Conservation (phyloP, 148 eudicot species). For the Chenopodium suecicum region DNA sequence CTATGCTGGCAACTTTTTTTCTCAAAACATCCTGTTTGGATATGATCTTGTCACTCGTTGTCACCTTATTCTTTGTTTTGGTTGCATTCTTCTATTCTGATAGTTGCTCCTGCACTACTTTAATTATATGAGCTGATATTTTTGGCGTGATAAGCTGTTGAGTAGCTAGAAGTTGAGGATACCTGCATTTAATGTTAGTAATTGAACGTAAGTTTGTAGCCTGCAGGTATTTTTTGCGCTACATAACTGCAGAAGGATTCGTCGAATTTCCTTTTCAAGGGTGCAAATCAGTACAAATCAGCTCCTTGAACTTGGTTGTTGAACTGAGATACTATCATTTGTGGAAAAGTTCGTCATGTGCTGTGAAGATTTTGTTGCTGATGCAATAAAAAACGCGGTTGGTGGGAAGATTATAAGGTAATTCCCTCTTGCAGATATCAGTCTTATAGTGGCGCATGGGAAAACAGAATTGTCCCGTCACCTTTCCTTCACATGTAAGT, state of each 20-base stretch:
- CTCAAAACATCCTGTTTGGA: neutral
- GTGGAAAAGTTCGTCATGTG: neutral
- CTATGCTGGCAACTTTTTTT: neutral
- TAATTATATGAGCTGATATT: neutral
- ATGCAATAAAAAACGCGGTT: conserved; percentile 13
- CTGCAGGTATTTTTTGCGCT: neutral
- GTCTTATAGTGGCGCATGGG: neutral
- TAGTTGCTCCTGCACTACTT: neutral
- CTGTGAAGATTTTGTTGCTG: conserved; percentile 18
- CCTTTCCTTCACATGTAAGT: conserved; percentile 22
- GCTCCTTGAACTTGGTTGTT: conserved; percentile 7
- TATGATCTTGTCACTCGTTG: conserved; percentile 5
- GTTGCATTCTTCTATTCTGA: conserved; percentile 10
- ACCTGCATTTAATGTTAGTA: neutral
- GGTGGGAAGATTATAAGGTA: conserved; percentile 22
- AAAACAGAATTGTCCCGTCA: conserved; percentile 17
- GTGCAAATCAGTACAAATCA: neutral
- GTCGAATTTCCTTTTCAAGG: neutral
- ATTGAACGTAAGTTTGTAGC: neutral
- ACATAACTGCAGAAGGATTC: conserved; percentile 7
- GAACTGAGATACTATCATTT: conserved; percentile 7
- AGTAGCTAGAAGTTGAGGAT: conserved; percentile 1
- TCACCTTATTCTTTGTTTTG: neutral
- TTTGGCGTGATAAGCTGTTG: neutral
- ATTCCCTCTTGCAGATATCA: conserved; percentile 13